Percentiles rank a stretch among this genome's conserved stretches.
Evolutionary conservation across 2,329 filamentous ascomycete genomes (phyloP).

Genomic region (Coniochaeta pulveracea): DNA sequence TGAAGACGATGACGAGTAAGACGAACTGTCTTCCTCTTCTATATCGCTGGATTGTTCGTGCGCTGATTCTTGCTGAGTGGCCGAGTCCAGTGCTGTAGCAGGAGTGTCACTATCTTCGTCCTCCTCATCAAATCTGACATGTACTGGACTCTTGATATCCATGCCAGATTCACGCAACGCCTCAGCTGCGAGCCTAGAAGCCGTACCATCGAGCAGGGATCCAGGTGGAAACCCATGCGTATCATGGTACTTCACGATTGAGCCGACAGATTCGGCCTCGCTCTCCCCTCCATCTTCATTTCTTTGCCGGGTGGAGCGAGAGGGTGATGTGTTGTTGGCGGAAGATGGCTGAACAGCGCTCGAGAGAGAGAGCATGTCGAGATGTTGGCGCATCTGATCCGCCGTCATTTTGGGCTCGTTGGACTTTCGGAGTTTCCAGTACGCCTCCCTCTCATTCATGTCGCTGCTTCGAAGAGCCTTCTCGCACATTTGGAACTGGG

Average conservation of each 20-base stretch:
- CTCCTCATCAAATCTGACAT: conserved; percentile 13
- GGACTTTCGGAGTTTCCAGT: conserved; percentile 20
- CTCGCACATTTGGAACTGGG: conserved; percentile 22
- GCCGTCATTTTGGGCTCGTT: conserved; percentile 18
- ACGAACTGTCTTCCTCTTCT: background rate
- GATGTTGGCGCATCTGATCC: conserved; percentile 6
- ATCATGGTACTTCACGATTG: conserved; percentile 21
- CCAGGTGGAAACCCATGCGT: conserved; percentile 26
- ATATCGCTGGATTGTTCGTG: too few relatives aligned
- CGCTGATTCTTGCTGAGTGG: background rate
- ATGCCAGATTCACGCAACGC: conserved; percentile 18
- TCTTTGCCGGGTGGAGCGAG: background rate
- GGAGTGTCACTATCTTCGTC: background rate
- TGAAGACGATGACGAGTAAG: conserved; percentile 7
- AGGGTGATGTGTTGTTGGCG: too few relatives aligned
- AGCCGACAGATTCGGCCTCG: conserved; percentile 15
- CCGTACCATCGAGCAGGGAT: conserved; percentile 24
- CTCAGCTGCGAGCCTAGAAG: conserved; percentile 20
- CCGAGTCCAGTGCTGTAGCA: too few relatives aligned
- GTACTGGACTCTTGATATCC: conserved; percentile 14
- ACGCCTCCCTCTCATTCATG: conserved; percentile 25
- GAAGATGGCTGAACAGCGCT: conserved; percentile 4
- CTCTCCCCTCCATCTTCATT: conserved; percentile 14
- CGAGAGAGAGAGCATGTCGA: background rate
- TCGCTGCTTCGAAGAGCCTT: conserved; percentile 20